phyloP scores from a whole-genome alignment of 495 filamentous ascomycete species.

The Parathielavia hyrcaniae region DNA sequence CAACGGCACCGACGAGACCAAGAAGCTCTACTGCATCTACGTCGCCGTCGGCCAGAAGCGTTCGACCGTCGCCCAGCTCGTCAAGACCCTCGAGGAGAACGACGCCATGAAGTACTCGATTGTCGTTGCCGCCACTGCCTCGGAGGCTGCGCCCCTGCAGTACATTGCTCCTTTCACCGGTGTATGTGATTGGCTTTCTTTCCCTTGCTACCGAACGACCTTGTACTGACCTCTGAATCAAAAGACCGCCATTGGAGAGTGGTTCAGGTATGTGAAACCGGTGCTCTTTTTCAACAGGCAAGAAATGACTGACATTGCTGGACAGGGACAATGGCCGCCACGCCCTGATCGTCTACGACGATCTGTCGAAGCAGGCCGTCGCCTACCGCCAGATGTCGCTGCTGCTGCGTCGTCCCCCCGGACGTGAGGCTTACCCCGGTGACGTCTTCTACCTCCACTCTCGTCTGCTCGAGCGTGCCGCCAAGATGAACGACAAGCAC shows the following conservation, averaged over 20 bases:
- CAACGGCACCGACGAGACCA: slow-evolving; percentile 72
- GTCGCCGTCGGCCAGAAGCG: slow-evolving; percentile 99
- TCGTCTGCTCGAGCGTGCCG: slow-evolving; percentile 96
- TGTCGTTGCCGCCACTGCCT: slow-evolving; percentile 93
- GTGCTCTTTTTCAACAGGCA: too few species aligned
- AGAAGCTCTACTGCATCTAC: slow-evolving; percentile 99
- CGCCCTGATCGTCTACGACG: slow-evolving; percentile 89
- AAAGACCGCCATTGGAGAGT: too few species aligned
- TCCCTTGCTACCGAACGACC: not conserved
- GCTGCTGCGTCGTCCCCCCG: slow-evolving; percentile 94
- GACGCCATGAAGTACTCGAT: slow-evolving; percentile 99
- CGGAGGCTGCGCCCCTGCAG: slow-evolving; percentile 87
- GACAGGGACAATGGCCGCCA: slow-evolving; percentile 93
- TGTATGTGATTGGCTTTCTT: not conserved
- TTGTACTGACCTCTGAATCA: not conserved
- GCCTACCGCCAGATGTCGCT: slow-evolving; percentile 99
- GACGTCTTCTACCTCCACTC: slow-evolving; percentile 99
- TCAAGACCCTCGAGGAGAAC: slow-evolving; percentile 99
- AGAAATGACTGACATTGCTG: slow-evolving; percentile 7
- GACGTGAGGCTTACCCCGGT: slow-evolving; percentile 99
- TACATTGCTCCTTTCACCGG: slow-evolving; percentile 92
- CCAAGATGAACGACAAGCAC: slow-evolving; percentile 97
- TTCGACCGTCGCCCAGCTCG: slow-evolving; percentile 97
- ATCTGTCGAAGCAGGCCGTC: slow-evolving; percentile 98
- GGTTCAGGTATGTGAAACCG: too few species aligned